These are phyloP conservation scores for Ailanthus altissimus DNA, from an alignment of 345 rosid species.

Conservation along the genomic window DNA sequence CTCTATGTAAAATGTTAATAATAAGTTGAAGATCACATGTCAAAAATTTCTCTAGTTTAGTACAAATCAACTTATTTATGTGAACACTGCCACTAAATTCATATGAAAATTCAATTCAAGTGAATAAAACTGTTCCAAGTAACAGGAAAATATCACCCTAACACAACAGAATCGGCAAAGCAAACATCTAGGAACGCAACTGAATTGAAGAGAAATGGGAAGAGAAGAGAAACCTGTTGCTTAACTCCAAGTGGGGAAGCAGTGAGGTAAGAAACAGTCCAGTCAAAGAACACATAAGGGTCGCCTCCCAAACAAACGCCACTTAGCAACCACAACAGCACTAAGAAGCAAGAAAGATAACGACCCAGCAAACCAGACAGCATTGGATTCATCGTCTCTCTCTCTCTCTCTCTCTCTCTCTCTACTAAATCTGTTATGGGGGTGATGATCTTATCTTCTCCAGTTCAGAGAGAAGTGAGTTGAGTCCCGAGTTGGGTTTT, in stretches of 20 bases:
- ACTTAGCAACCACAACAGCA: constrained; percentile 28
- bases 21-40: background rate
- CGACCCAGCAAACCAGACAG: constrained; percentile 22
- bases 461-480: background rate
- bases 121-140: background rate
- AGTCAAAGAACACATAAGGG: constrained; percentile 79
- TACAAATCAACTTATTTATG: background rate
- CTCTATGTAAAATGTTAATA: no score
- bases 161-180: background rate
- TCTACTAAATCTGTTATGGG: background rate
- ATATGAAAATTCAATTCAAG: background rate
- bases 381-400: constrained; percentile 41
- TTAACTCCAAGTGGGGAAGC: constrained; percentile 69
- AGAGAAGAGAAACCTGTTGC: constrained; percentile 53
- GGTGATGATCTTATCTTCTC: constrained; percentile 21
- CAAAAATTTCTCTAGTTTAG: background rate
- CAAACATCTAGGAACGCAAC: background rate
- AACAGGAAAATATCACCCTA: background rate
- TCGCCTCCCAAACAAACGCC: constrained; percentile 53
- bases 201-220: background rate
- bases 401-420: background rate
- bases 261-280: constrained; percentile 82
- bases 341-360: constrained; percentile 29
- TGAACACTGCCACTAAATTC: background rate
- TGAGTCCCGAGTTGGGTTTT: background rate